phyloP scores from a whole-genome alignment of 345 rosid genomes.

The Eucalyptus cladocalyx region DNA sequence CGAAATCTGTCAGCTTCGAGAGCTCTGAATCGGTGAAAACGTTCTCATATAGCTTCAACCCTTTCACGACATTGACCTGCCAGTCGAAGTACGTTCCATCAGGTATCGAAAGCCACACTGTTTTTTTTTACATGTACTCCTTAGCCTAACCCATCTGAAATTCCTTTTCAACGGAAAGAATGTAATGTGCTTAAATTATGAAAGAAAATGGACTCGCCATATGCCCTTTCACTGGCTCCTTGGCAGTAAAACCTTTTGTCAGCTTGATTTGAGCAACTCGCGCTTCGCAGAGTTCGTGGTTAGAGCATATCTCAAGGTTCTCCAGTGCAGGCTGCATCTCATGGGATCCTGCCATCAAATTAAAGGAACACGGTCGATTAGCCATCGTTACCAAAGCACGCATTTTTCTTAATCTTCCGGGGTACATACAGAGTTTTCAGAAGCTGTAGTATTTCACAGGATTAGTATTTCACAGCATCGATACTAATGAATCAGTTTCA shows the following conservation, averaged over 20 bases:
- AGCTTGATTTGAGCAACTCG: slow-evolving; percentile 53
- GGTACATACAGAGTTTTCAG: not conserved
- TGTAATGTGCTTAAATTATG: not conserved
- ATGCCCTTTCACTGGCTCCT: slow-evolving; percentile 94
- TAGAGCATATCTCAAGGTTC: slow-evolving; percentile 37
- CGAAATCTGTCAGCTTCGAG: slow-evolving; percentile 50
- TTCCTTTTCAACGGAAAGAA: not conserved
- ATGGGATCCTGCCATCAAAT: slow-evolving; percentile 49
- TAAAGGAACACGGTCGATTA: not conserved
- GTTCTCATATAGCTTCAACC: slow-evolving; percentile 74
- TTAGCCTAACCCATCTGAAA: not conserved
- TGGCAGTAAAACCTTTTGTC: slow-evolving; percentile 84
- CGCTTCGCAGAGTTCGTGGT: slow-evolving; percentile 56
- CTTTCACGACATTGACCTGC: slow-evolving; percentile 97
- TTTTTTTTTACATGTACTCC: not conserved
- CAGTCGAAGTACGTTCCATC: slow-evolving; percentile 3
- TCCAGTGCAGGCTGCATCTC: slow-evolving; percentile 41
- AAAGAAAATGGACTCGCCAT: slow-evolving; percentile 60
- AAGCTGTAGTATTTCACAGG: not conserved
- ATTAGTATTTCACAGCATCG: not conserved
- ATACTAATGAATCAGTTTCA: not conserved
- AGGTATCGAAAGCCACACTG: not conserved
- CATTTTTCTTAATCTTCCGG: not conserved
- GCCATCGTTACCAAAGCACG: not conserved
- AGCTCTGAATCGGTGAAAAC: slow-evolving; percentile 67